Base-by-base conservation (phyloP, 805 yeast species). In the Brettanomyces sp. region DNA sequence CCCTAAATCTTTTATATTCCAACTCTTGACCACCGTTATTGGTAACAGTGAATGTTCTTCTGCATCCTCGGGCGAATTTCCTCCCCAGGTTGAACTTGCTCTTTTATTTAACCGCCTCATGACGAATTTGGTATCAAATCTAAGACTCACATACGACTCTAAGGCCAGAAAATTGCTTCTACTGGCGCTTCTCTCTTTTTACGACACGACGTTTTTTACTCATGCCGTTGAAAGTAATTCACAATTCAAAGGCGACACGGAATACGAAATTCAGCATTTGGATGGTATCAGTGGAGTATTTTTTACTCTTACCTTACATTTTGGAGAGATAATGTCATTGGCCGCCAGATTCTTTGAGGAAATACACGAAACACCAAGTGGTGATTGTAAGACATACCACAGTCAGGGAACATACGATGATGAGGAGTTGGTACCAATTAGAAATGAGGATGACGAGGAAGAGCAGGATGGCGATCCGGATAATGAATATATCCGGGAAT, bases 61-160 rank as follows among this genome's bases (percentile, higher is more conserved):
- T 6, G 44, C 18, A 18, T 18, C 18, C 18, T 18, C 48, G 41
- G 32, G 11, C 11, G 32, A n/a, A n/a, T 18, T 8, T 35, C 14
- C 37, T 8, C 8, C 14, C 8, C n/a, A 35, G 22, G 13, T 18
- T 7, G 8, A n/a, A 7, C 43, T 50, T n/a, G 39, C 56, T 2
- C 42, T 50, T 4, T 43, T 50, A 34, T 47, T 57, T 40, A 48
- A 49, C 45, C 48, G 40, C 21, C 52, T 50, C 32, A 47, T 48
- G 58, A 58, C 49, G 43, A 59, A 55, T 39, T 63, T 55, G 53
- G 57, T 45, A 36, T 47, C 45, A 49, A 58, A 56, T 52, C 64
- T 66, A 51, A 63, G 59, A 47, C 76, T 77, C 48, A 74, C 85
- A 47, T 85, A 83, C 38, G 88, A 82, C 55, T 90, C 95, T 1